phyloP scores from a whole-genome alignment of 768 basidiomycete genomes.

The Boletellus emodensis region DNA sequence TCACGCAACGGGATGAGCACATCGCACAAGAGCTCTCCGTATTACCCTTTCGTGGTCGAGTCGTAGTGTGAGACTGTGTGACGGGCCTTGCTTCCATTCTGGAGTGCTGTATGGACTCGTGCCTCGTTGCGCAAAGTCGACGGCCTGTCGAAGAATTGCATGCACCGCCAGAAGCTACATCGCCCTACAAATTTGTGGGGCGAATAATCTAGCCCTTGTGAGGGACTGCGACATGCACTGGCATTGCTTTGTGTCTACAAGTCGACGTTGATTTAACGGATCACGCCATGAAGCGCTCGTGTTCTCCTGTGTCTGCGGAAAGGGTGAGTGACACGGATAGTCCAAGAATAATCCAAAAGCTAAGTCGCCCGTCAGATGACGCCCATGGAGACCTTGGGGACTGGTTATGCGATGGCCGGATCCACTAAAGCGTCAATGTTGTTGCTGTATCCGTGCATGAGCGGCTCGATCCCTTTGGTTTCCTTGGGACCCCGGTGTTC shows the following conservation, averaged over 20 bases:
- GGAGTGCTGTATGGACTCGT: too few relatives aligned
- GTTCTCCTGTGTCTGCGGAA: conserved; percentile 38
- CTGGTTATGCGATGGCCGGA: conserved; percentile 66
- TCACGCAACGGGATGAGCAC: too few relatives aligned
- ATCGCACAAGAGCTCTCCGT: too few relatives aligned
- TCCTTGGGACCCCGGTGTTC: conserved; percentile 51
- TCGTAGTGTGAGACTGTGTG: too few relatives aligned
- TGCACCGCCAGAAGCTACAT: background rate
- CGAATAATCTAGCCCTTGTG: background rate
- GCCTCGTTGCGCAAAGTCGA: conserved; percentile 3
- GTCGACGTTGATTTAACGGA: conserved; percentile 11
- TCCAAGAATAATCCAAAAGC: background rate
- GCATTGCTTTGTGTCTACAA: background rate
- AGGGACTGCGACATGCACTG: background rate
- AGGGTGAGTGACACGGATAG: conserved; percentile 16
- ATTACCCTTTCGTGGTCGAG: too few relatives aligned
- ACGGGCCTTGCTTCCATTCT: too few relatives aligned
- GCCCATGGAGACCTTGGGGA: conserved; percentile 56
- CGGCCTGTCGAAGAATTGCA: conserved; percentile 19
- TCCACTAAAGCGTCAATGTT: conserved; percentile 58
- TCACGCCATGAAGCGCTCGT: conserved; percentile 31
- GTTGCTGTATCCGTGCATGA: conserved; percentile 54
- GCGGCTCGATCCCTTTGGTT: conserved; percentile 60
- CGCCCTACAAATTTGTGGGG: background rate
- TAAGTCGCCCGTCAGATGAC: conserved; percentile 38